Evolutionary conservation across 371 early-diverging fungal genomes (phyloP).

Genomic region (Syncephalastrum sp.): DNA sequence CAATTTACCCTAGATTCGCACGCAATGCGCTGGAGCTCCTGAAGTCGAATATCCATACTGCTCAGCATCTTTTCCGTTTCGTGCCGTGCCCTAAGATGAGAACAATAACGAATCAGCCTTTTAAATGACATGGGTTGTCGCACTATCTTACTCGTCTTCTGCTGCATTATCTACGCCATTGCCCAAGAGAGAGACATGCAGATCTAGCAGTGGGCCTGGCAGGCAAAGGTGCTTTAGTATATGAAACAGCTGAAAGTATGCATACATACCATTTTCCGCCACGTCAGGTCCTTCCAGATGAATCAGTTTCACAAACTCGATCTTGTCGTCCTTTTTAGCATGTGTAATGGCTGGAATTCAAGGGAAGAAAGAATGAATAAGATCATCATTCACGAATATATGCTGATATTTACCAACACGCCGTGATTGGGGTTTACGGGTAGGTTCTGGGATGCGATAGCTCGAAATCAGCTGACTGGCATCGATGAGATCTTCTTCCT

Average conservation of each 20-base stretch:
- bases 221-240: too few species aligned
- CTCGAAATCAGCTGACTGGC: not conserved
- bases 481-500: conserved; percentile 14
- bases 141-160: conserved; percentile 14
- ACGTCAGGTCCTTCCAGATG: conserved; percentile 14
- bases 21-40: conserved; percentile 10
- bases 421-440: too few species aligned
- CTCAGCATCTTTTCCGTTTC: conserved; percentile 1
- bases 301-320: conserved; percentile 27
- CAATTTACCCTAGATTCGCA: conserved; percentile 16
- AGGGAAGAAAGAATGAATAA: too few species aligned
- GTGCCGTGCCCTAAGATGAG: too few species aligned
- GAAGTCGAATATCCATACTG: conserved; percentile 11
- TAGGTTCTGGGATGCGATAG: too few species aligned
- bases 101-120: too few species aligned
- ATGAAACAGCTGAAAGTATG: not conserved
- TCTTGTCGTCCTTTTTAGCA: conserved; percentile 11
- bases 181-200: conserved; percentile 36
- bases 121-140: too few species aligned
- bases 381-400: too few species aligned
- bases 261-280: conserved; percentile 10
- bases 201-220: conserved; percentile 28
- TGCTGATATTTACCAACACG: too few species aligned
- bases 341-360: conserved; percentile 9
- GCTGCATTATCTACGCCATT: conserved; percentile 8